phyloP scores from a whole-genome alignment of 2,329 filamentous ascomycete species.

The Xylaria multiplex region DNA sequence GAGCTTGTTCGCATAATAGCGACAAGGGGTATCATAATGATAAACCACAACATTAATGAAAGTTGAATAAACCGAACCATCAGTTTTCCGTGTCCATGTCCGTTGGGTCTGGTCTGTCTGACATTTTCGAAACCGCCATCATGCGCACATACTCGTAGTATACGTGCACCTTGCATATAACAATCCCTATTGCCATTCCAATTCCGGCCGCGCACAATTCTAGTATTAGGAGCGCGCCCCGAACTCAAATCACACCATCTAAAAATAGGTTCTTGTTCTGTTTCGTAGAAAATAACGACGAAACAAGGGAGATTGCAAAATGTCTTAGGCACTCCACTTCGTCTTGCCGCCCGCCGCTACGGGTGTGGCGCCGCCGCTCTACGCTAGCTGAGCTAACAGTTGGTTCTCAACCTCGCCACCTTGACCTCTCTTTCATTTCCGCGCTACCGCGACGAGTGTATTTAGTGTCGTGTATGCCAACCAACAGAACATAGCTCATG shows the following conservation, averaged over 20 bases:
- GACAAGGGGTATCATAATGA: too few relatives aligned
- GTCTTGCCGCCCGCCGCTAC: too few relatives aligned
- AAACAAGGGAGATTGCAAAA: slow-evolving; percentile 2
- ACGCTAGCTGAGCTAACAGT: too few relatives aligned
- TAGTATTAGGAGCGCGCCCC: neutral
- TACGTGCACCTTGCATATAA: neutral
- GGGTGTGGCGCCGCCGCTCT: too few relatives aligned
- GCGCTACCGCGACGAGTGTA: too few relatives aligned
- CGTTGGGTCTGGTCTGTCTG: too few relatives aligned
- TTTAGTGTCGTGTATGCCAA: too few relatives aligned
- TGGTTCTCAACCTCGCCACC: too few relatives aligned
- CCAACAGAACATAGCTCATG: too few relatives aligned
- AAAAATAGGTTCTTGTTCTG: slow-evolving; percentile 8
- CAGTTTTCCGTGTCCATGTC: too few relatives aligned
- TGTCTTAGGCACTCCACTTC: neutral
- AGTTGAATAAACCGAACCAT: neutral
- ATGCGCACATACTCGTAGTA: neutral
- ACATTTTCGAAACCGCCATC: neutral
- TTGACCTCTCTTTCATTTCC: too few relatives aligned
- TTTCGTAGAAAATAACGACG: too few relatives aligned
- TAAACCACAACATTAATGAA: neutral
- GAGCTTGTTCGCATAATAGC: neutral
- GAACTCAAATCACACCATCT: slow-evolving; percentile 1
- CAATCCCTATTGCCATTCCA: neutral
- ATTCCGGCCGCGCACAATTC: neutral